Conservation (phyloP, 768 basidiomycete species). For the Gymnopilus dilepis region DNA sequence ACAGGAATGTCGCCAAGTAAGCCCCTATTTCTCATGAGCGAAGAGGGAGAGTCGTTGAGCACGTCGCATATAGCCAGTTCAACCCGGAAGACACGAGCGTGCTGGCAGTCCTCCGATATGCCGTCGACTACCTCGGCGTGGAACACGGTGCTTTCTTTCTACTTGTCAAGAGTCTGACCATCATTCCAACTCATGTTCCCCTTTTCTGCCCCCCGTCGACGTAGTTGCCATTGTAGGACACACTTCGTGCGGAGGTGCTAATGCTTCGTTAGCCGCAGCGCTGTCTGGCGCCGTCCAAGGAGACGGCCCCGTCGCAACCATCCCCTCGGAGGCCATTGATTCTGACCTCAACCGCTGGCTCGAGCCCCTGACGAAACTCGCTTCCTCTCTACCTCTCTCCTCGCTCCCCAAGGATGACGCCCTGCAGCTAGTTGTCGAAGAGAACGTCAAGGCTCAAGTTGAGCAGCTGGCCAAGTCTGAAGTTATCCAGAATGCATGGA, state of each 20-base stretch:
- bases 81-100: slow-evolving; percentile 73
- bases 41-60: slow-evolving; percentile 7
- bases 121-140: slow-evolving; percentile 70
- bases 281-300: slow-evolving; percentile 36
- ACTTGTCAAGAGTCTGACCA: slow-evolving; percentile 21
- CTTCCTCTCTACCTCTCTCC: slow-evolving; percentile 50
- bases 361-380: slow-evolving; percentile 63
- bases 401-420: slow-evolving; percentile 40
- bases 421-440: slow-evolving; percentile 54
- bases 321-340: slow-evolving; percentile 38
- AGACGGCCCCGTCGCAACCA: slow-evolving; percentile 38
- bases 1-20: slow-evolving; percentile 87
- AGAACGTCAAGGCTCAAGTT: slow-evolving; percentile 64
- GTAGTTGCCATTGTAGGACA: slow-evolving; percentile 86
- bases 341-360: slow-evolving; percentile 75
- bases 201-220: slow-evolving; percentile 25
- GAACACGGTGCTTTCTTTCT: slow-evolving; percentile 69
- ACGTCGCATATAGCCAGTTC: slow-evolving; percentile 60
- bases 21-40: slow-evolving; percentile 1
- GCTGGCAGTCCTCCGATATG: slow-evolving; percentile 75
- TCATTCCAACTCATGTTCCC: slow-evolving; percentile 37
- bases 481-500: slow-evolving; percentile 54
- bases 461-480: slow-evolving; percentile 52
- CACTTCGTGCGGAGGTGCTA: slow-evolving; percentile 80
- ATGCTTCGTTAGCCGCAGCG: slow-evolving; percentile 56